phyloP scores from a whole-genome alignment of 2,329 filamentous ascomycete genomes.

The Venturia aucupariae region DNA sequence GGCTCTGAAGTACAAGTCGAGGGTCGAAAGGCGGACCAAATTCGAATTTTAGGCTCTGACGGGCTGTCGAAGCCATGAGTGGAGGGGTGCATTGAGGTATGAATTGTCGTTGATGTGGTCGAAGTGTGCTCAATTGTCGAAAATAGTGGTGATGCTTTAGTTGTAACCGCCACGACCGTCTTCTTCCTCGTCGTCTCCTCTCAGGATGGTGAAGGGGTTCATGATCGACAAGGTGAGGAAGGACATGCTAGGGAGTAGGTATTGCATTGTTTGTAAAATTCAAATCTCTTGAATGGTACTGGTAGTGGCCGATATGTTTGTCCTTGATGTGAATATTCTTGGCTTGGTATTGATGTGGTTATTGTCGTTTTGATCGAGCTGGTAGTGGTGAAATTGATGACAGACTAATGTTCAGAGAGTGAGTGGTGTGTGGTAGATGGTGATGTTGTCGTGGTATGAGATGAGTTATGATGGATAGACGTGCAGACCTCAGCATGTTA shows the following conservation, averaged over 20 bases:
- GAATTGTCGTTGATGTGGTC: background rate
- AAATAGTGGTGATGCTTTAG: background rate
- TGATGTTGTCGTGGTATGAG: background rate
- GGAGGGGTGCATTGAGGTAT: background rate
- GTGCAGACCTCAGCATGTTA: background rate
- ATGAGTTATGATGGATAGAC: background rate
- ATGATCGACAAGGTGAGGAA: background rate
- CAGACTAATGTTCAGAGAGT: too few relatives aligned
- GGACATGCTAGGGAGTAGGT: background rate
- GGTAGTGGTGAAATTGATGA: background rate
- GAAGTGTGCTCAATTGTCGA: background rate
- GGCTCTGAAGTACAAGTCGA: background rate
- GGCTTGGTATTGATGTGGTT: background rate
- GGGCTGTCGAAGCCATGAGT: too few relatives aligned
- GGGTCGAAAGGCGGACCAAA: background rate
- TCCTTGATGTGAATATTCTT: background rate
- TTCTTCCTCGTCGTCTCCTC: background rate
- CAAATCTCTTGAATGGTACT: background rate
- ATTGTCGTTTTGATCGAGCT: background rate
- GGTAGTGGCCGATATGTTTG: background rate
- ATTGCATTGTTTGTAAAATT: background rate
- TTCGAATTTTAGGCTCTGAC: background rate
- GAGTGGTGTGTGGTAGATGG: background rate
- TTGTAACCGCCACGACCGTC: conserved; percentile 2
- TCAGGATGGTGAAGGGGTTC: background rate